Base-by-base conservation (phyloP, 257 asterid species). In the Solanum etuberosum region DNA sequence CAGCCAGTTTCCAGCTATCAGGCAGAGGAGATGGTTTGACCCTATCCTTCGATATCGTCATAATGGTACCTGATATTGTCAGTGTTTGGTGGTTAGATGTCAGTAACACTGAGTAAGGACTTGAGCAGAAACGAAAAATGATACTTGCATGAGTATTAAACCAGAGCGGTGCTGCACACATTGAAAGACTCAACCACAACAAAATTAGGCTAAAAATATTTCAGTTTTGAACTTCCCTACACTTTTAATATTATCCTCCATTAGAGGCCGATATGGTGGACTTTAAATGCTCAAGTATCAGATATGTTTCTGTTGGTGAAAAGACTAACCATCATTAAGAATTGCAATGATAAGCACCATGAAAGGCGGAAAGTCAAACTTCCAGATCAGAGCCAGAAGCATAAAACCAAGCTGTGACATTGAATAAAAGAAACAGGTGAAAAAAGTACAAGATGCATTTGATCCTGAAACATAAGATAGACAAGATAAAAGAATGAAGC, bases 311-410 rank as follows among this genome's bases (percentile, higher is more conserved):
- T 71, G 34, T 14, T 43, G 20, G 37, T 23, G 32, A 59, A 86
- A 74, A 86, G 88, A 88, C 92, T 86, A 87, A 94, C 99, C 99
- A 88, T 97, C 98, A 89, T 95, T 97, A 86, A 97, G 95, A 73
- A 97, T 94, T 38, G 99, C 99, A 89, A 97, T 97, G 92, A 97
- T 97, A 90, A 97, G 99, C 92, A 97, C 99, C 99, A 97, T 95
- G 91, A 97, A 97, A 63, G 99, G 99, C 15, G 99, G 99, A 86
- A 97, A 97, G 91, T 97, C 99, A 71, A 97, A 97, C 34, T 93
- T 73, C 99, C 99, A 97, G 86, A 97, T 97, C 89, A 97, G 92
- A 13, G 99, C 99, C 88, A 97, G 92, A 90, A 95, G 85, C 99
- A 97, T 95, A 92, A 97, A 97, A 46, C 99, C 99, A 63, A 97